phyloP scores from a whole-genome alignment of 805 yeast genomes.

The Schwanniomyces yamadae region DNA sequence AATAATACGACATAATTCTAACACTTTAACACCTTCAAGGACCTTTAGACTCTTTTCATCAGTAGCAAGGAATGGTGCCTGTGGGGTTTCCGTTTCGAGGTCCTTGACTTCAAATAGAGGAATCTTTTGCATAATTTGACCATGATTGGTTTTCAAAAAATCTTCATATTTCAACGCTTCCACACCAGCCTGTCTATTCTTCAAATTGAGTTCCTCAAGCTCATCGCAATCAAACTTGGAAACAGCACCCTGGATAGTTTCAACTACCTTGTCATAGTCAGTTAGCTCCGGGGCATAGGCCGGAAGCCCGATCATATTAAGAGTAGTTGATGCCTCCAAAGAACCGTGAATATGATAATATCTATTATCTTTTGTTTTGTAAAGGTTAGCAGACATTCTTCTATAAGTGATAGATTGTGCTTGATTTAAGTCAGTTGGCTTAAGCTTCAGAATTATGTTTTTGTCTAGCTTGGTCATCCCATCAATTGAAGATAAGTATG shows the following conservation, averaged over 20 bases:
- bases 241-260: slow-evolving; percentile 19
- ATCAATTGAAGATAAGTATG: slow-evolving; percentile 28
- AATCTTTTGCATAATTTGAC: slow-evolving; percentile 17
- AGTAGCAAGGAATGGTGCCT: slow-evolving; percentile 13
- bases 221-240: slow-evolving; percentile 24
- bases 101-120: slow-evolving; percentile 22
- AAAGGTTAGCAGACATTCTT: slow-evolving; percentile 31
- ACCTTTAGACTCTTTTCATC: slow-evolving; percentile 16
- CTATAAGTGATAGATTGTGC: slow-evolving; percentile 13
- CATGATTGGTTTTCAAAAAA: slow-evolving; percentile 27
- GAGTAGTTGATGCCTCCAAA: slow-evolving; percentile 27
- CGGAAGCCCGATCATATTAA: slow-evolving; percentile 29
- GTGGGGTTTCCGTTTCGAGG: slow-evolving; percentile 24
- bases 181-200: slow-evolving; percentile 31
- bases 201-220: slow-evolving; percentile 24
- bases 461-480: slow-evolving; percentile 25
- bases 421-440: not conserved
- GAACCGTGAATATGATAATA: slow-evolving; percentile 34
- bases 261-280: slow-evolving; percentile 23
- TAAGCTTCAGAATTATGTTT: slow-evolving; percentile 10
- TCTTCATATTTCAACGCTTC: slow-evolving; percentile 25
- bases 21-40: slow-evolving; percentile 28
- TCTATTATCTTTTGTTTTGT: slow-evolving; percentile 27
- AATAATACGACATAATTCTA: slow-evolving; percentile 30
- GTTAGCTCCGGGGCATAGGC: slow-evolving; percentile 18